Evolutionary conservation across 192 early-diverging fungal species (phyloP).

Genomic region (Entophlyctis luteolus): DNA sequence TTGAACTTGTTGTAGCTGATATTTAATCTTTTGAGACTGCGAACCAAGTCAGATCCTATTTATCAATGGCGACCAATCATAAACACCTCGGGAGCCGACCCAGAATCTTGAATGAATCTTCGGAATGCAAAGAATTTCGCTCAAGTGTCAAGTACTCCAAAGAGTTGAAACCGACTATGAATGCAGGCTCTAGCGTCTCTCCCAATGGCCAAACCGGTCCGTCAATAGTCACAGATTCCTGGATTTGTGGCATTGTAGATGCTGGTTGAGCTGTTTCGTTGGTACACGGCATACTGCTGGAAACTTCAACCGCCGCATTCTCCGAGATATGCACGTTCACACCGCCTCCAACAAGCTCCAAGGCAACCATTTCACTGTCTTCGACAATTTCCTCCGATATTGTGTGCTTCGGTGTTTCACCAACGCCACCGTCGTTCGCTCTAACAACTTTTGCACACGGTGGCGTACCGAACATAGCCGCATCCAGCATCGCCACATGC

Average conservation of each 20-base stretch:
- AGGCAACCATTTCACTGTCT: neutral
- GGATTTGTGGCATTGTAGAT: neutral
- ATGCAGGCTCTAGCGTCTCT: neutral
- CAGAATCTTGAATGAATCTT: constrained; percentile 32
- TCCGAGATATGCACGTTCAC: neutral
- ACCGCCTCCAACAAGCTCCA: neutral
- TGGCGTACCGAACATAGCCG: constrained; percentile 2
- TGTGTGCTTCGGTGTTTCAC: too few species aligned
- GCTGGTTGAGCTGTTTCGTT: neutral
- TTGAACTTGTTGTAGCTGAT: constrained; percentile 38
- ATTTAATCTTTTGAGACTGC: constrained; percentile 41
- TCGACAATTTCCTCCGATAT: neutral
- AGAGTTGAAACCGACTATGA: constrained; percentile 34
- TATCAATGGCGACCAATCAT: neutral
- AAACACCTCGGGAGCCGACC: constrained; percentile 42
- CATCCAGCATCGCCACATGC: constrained; percentile 40
- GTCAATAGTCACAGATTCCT: neutral
- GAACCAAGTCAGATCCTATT: neutral
- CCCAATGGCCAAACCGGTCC: neutral
- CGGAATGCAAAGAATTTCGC: constrained; percentile 33
- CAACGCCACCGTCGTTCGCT: too few species aligned
- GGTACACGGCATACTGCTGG: too few species aligned
- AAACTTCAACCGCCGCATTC: neutral
- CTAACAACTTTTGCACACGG: too few species aligned
- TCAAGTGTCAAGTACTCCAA: constrained; percentile 43